phyloP scores from a whole-genome alignment of 495 filamentous ascomycete species.

The Daldinia caldariorum region DNA sequence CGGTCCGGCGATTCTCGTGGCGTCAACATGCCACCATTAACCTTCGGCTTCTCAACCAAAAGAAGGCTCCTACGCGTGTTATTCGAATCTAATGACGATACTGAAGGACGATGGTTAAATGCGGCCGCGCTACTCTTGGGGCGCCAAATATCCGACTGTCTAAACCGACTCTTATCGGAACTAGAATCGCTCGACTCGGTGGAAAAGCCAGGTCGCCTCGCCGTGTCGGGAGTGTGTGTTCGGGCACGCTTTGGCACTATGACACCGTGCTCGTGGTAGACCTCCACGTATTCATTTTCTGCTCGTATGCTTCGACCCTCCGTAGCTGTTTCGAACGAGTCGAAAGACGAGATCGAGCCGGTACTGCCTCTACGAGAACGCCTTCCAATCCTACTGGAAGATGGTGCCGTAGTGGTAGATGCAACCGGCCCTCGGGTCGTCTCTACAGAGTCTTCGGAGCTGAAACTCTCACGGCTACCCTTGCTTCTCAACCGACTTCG shows the following conservation, averaged over 20 bases:
- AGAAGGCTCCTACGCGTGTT: slow-evolving; percentile 64
- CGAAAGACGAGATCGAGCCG: slow-evolving; percentile 77
- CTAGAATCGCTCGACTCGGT: slow-evolving; percentile 49
- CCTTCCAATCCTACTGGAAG: slow-evolving; percentile 24
- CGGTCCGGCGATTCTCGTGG: slow-evolving; percentile 51
- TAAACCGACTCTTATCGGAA: slow-evolving; percentile 40
- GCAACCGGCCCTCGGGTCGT: slow-evolving; percentile 69
- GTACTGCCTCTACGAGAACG: slow-evolving; percentile 69
- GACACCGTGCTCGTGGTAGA: slow-evolving; percentile 36
- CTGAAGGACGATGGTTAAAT: slow-evolving; percentile 58
- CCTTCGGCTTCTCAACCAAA: slow-evolving; percentile 60
- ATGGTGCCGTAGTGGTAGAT: slow-evolving; percentile 30
- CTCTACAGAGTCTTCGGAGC: slow-evolving; percentile 76
- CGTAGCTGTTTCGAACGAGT: slow-evolving; percentile 84
- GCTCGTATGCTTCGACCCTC: slow-evolving; percentile 63
- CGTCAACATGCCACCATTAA: slow-evolving; percentile 54
- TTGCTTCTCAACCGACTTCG: slow-evolving; percentile 57
- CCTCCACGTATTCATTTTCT: slow-evolving; percentile 34
- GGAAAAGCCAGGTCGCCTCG: slow-evolving; percentile 47
- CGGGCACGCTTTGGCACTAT: slow-evolving; percentile 43
- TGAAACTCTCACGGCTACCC: slow-evolving; percentile 64
- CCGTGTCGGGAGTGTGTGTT: slow-evolving; percentile 45
- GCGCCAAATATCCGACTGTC: slow-evolving; percentile 46
- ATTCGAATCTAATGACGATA: slow-evolving; percentile 60
- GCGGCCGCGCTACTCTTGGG: slow-evolving; percentile 50